Conservation (phyloP, 768 basidiomycete species). For the Phylloporus rhodoxanthus region DNA sequence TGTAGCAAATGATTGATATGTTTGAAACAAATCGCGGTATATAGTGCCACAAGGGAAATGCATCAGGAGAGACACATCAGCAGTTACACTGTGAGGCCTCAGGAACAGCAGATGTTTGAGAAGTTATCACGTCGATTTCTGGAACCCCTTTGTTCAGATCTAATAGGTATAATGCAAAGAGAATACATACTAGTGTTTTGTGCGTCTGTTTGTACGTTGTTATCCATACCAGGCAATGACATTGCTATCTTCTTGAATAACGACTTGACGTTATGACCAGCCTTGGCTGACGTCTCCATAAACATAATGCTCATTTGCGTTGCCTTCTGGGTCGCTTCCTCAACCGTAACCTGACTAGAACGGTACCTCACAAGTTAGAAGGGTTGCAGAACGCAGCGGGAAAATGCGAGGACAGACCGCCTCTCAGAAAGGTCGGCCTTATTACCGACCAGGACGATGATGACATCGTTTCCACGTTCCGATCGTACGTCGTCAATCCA, state of each 20-base stretch:
- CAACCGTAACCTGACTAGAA: slow-evolving; percentile 92
- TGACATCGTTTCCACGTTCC: slow-evolving; percentile 95
- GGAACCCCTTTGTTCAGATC: slow-evolving; percentile 6
- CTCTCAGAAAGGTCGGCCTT: slow-evolving; percentile 99
- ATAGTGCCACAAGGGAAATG: slow-evolving; percentile 14
- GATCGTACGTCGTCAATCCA: slow-evolving; percentile 99
- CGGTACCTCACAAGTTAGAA: slow-evolving; percentile 4
- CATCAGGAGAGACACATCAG: slow-evolving; percentile 32
- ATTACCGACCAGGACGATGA: slow-evolving; percentile 97
- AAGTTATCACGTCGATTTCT: slow-evolving; percentile 92
- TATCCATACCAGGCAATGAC: slow-evolving; percentile 95
- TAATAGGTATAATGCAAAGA: not conserved
- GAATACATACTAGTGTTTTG: slow-evolving; percentile 41
- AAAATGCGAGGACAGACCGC: slow-evolving; percentile 51
- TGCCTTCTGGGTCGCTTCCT: slow-evolving; percentile 90
- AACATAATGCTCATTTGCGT: slow-evolving; percentile 93
- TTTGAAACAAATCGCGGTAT: slow-evolving; percentile 26
- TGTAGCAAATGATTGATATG: slow-evolving; percentile 16
- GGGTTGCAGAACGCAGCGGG: not conserved
- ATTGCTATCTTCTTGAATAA: slow-evolving; percentile 99
- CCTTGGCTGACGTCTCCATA: slow-evolving; percentile 99
- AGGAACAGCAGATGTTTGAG: slow-evolving; percentile 61
- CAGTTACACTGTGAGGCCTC: slow-evolving; percentile 86
- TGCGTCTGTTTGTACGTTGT: slow-evolving; percentile 57
- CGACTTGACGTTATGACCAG: slow-evolving; percentile 98